Evolutionary conservation across 495 filamentous ascomycete species (phyloP).

Genomic region (Neurospora sp.): DNA sequence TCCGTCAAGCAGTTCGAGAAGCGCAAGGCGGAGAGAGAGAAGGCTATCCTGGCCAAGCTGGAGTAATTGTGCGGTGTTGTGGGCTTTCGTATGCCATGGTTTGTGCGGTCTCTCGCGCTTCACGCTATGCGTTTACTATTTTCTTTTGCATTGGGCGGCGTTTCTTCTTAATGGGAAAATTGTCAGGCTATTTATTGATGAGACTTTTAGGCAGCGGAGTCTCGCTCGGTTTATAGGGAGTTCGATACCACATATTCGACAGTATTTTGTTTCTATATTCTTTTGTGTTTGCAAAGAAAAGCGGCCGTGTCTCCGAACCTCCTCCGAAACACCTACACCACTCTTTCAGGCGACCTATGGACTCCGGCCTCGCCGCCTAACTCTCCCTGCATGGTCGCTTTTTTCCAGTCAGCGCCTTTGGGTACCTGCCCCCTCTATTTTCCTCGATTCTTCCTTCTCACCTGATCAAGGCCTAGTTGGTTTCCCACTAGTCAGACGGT

Average conservation of each 20-base stretch:
- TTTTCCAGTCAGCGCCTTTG: no score
- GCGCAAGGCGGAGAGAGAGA: conserved; percentile 79
- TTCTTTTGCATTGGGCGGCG: conserved; percentile 17
- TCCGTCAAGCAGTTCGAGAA: conserved; percentile 64
- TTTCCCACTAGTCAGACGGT: no score
- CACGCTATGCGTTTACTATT: background rate
- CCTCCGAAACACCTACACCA: no score
- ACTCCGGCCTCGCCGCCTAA: no score
- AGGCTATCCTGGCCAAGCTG: conserved; percentile 75
- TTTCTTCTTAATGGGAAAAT: conserved; percentile 2
- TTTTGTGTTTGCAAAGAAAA: no score
- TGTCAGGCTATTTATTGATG: background rate
- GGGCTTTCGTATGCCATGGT: background rate
- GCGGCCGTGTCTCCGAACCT: no score
- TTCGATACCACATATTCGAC: background rate
- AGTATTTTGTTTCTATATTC: no score
- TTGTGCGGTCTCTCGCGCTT: background rate
- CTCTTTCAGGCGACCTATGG: no score
- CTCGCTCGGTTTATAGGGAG: background rate
- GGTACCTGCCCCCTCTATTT: no score
- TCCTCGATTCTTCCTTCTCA: no score
- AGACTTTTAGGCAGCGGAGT: background rate
- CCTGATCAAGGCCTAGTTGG: no score
- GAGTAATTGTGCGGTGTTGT: conserved; percentile 36
- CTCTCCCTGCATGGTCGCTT: no score